Percentiles rank a stretch among this genome's conserved stretches.
Conservation (phyloP, 257 asterid species). For the Apocynum venetum region DNA sequence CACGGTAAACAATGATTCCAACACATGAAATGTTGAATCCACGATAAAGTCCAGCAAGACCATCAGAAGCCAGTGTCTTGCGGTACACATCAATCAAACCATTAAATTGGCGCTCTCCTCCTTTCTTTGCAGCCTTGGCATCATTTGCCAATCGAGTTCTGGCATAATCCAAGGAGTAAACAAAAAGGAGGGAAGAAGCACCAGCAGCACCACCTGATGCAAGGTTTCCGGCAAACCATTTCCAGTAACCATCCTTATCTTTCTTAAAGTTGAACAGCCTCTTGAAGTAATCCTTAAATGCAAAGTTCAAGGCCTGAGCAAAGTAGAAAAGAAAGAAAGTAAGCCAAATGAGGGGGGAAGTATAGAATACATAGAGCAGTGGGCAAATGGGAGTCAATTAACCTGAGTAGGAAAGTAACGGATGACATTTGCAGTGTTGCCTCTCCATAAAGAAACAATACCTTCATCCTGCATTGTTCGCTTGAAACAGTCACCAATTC, state of each 20-base stretch:
- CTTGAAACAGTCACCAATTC: conserved; percentile 37
- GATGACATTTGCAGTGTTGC: conserved; percentile 44
- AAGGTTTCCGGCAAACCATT: conserved; percentile 42
- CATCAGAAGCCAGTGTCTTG: conserved; percentile 40
- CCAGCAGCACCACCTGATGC: conserved; percentile 55
- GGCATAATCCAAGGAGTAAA: conserved; percentile 44
- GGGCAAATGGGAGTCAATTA: background rate
- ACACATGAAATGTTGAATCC: conserved; percentile 47
- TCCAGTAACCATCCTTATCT: conserved; percentile 44
- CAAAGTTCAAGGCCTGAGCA: conserved; percentile 41
- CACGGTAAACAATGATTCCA: conserved; percentile 47
- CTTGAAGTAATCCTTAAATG: conserved; percentile 45
- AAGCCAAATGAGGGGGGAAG: background rate
- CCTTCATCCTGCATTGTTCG: conserved; percentile 40
- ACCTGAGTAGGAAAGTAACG: conserved; percentile 51
- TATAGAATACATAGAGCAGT: background rate
- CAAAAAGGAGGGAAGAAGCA: conserved; percentile 43
- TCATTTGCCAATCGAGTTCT: conserved; percentile 43
- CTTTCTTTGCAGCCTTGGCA: conserved; percentile 41
- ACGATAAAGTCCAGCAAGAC: conserved; percentile 44
- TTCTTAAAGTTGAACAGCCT: conserved; percentile 39
- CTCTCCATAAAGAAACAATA: conserved; percentile 39
- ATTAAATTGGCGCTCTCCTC: conserved; percentile 39
- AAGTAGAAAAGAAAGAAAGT: background rate
- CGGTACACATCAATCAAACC: conserved; percentile 44